Evolutionary conservation across 495 filamentous ascomycete species (phyloP).

Genomic region (Xylaria longipes): DNA sequence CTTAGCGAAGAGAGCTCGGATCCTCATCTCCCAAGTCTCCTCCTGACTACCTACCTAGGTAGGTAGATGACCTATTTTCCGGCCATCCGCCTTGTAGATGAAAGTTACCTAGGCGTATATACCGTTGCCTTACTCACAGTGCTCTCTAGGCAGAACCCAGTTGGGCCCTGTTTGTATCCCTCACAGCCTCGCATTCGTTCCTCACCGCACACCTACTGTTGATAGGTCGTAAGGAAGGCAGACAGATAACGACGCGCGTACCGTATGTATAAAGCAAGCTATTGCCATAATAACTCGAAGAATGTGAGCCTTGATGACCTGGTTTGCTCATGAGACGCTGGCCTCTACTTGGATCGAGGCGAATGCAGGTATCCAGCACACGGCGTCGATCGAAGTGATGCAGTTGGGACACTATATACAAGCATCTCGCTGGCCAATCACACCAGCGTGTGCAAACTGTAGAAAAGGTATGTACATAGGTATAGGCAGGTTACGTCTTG

Average conservation of each 20-base stretch:
- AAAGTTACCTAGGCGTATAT: neutral
- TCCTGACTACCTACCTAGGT: neutral
- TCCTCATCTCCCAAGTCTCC: neutral
- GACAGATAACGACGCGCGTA: neutral
- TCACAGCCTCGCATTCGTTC: neutral
- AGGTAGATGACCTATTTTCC: neutral
- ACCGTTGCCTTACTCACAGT: neutral
- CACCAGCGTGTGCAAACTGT: neutral
- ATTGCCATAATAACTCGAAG: neutral
- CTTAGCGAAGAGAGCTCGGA: neutral
- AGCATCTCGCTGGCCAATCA: conserved; percentile 16
- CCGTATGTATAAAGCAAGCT: neutral
- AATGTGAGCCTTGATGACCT: conserved; percentile 10
- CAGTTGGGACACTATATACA: conserved; percentile 16
- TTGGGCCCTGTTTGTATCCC: neutral
- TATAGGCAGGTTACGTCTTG: neutral
- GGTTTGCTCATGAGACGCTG: conserved; percentile 3
- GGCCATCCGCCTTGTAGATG: neutral
- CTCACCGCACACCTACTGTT: neutral
- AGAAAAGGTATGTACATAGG: neutral
- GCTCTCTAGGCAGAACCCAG: neutral
- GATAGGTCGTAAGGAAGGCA: neutral
- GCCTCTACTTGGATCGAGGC: conserved; percentile 21
- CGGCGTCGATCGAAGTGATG: conserved; percentile 15
- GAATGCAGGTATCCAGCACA: conserved; percentile 28